A percentile compares a stretch with the other conserved stretches of the same genome.
phyloP scores from a whole-genome alignment of 768 basidiomycete genomes.

The Hygrocybe coccinea region DNA sequence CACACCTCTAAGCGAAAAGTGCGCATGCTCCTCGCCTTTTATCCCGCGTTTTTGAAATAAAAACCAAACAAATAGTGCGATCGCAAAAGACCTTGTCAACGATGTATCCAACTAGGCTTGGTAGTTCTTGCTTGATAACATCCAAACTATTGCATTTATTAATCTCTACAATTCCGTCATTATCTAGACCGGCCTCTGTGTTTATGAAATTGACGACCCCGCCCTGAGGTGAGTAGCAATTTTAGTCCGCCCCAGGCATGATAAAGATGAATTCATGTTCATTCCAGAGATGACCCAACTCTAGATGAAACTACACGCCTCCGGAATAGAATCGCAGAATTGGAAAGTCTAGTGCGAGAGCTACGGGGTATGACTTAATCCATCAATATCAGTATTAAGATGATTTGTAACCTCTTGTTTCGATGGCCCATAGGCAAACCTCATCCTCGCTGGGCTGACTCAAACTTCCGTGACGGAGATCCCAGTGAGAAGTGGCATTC shows the following conservation, averaged over 20 bases:
- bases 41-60: constrained; percentile 3
- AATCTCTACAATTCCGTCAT: constrained; percentile 5
- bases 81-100: constrained; percentile 83
- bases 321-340: constrained; percentile 83
- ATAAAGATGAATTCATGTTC: neutral
- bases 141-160: neutral
- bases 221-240: constrained; percentile 51
- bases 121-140: constrained; percentile 33
- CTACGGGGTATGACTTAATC: constrained; percentile 55
- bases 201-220: constrained; percentile 92
- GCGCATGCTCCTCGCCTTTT: constrained; percentile 15
- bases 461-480: constrained; percentile 73
- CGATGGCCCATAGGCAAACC: constrained; percentile 58
- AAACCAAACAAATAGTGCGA: constrained; percentile 58
- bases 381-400: neutral
- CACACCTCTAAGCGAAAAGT: constrained; percentile 95
- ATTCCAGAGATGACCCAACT: constrained; percentile 72
- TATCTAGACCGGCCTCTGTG: constrained; percentile 81
- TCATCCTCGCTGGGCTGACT: constrained; percentile 82
- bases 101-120: constrained; percentile 85
- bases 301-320: constrained; percentile 84
- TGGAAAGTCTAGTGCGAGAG: constrained; percentile 88
- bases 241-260: constrained; percentile 5
- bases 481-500: constrained; percentile 85
- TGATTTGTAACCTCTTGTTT: neutral